These are phyloP conservation scores for Penicillium sclerotiorum DNA, from an alignment of 2,329 filamentous ascomycete genomes.

Conservation along the genomic window DNA sequence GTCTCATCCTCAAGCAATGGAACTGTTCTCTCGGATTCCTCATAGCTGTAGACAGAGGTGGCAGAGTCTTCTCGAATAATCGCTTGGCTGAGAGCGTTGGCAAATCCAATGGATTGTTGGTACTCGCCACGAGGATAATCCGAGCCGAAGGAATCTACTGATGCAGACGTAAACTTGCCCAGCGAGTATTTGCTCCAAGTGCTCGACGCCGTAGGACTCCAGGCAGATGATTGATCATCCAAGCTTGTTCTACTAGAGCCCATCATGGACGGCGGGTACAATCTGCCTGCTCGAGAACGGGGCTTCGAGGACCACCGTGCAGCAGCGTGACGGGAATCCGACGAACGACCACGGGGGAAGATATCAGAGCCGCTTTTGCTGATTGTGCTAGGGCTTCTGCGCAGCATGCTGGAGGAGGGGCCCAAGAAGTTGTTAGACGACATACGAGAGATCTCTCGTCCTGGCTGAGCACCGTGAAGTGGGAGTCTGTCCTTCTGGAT, in stretches of 20 bases:
- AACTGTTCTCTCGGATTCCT: slow-evolving; percentile 62
- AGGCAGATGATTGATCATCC: slow-evolving; percentile 85
- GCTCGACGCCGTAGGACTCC: slow-evolving; percentile 89
- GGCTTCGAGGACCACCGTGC: slow-evolving; percentile 84
- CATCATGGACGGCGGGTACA: slow-evolving; percentile 77
- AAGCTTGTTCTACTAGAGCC: slow-evolving; percentile 92
- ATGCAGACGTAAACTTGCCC: slow-evolving; percentile 87
- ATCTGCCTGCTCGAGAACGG: slow-evolving; percentile 70
- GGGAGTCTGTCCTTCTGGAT: slow-evolving; percentile 87
- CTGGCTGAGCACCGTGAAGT: slow-evolving; percentile 69
- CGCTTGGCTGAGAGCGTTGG: slow-evolving; percentile 92
- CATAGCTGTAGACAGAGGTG: slow-evolving; percentile 54
- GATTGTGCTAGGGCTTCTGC: slow-evolving; percentile 84
- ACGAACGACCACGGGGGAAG: slow-evolving; percentile 69
- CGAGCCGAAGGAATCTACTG: slow-evolving; percentile 85
- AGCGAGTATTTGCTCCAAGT: slow-evolving; percentile 95
- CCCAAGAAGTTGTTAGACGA: slow-evolving; percentile 68
- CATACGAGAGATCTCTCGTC: slow-evolving; percentile 40
- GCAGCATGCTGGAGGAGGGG: slow-evolving; percentile 67
- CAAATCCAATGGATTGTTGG: slow-evolving; percentile 95
- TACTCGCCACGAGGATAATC: slow-evolving; percentile 77
- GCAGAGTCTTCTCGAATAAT: slow-evolving; percentile 81
- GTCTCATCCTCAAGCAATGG: slow-evolving; percentile 88
- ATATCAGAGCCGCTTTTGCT: slow-evolving; percentile 89
- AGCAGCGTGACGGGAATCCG: slow-evolving; percentile 64